These are phyloP conservation scores for Plasmodium relictum DNA, from an alignment of 169 alveolate genomes.

Conservation along the genomic window DNA sequence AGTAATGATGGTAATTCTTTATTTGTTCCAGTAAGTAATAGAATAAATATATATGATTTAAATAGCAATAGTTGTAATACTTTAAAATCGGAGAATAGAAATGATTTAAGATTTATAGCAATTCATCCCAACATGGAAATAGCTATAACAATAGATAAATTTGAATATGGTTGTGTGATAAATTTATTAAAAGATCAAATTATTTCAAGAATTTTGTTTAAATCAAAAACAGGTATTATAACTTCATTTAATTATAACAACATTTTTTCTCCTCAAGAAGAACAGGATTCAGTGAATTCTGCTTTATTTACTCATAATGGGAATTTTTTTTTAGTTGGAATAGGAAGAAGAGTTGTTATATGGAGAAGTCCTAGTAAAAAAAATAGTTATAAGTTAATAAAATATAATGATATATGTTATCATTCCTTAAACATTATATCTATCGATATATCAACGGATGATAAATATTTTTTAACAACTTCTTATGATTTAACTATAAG, in stretches of 20 bases:
- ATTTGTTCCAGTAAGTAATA: slow-evolving; percentile 89
- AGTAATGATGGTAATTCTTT: slow-evolving; percentile 81
- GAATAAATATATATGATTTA: slow-evolving; percentile 87
- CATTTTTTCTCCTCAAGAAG: slow-evolving; percentile 75
- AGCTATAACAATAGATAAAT: slow-evolving; percentile 84
- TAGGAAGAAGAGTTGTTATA: slow-evolving; percentile 80
- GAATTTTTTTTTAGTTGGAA: slow-evolving; percentile 78
- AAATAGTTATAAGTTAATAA: slow-evolving; percentile 80
- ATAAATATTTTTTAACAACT: slow-evolving; percentile 83
- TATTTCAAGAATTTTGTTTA: slow-evolving; percentile 83
- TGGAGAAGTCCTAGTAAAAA: slow-evolving; percentile 84
- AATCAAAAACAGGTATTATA: slow-evolving; percentile 79
- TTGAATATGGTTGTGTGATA: slow-evolving; percentile 85
- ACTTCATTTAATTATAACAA: slow-evolving; percentile 49
- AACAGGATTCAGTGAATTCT: slow-evolving; percentile 75
- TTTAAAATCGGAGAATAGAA: slow-evolving; percentile 84
- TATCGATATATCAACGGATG: slow-evolving; percentile 86
- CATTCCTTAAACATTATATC: slow-evolving; percentile 85
- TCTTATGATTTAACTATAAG: slow-evolving; percentile 90
- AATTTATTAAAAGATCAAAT: slow-evolving; percentile 83
- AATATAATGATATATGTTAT: slow-evolving; percentile 84
- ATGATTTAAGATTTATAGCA: slow-evolving; percentile 81
- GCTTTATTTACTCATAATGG: slow-evolving; percentile 84
- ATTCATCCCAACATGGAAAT: slow-evolving; percentile 87
- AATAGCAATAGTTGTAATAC: slow-evolving; percentile 84